Base-by-base conservation (phyloP, 2,329 filamentous ascomycete species). In the Samsoniella hepiali region DNA sequence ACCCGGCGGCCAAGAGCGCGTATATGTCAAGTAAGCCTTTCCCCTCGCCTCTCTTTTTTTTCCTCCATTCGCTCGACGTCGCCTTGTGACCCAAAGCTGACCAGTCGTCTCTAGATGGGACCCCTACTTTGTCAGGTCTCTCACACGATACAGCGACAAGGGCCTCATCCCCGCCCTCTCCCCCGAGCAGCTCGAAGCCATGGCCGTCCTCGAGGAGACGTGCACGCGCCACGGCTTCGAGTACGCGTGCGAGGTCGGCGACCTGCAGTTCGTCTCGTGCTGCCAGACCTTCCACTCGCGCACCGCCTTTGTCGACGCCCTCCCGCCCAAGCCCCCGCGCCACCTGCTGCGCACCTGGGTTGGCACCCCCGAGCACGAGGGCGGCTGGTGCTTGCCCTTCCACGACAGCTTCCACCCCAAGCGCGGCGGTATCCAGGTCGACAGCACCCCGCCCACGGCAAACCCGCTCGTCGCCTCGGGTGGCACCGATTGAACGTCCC, bases 311-410 rank as follows among this genome's bases (percentile, higher is more conserved):
- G 42, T 59, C 79, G 79, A 82, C 67, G 77, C 84, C 74, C 83
- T 84, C 17, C 86, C 89, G 36, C 88, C 89, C 49, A 81, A 81
- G 29, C 90, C 91, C 1, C 79, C 91, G 42, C 82, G 93, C 53
- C 92, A 96, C 72, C 77, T 96, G 32, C 89, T 96, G 81, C 82
- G 93, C 53, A 77, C 96, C 68, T 97, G 93, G 93, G 78, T 97
- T 62, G 88, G 90, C 11, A 92, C 90, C 2, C 91, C 92, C 0
- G 89, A 94, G 77, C 81, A 76, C 29, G 92, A 96, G 75, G 93
- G 91, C 3, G 93, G 93, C 0, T 96, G 92, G 92, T 87, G 84
- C 58, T 75, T 96, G 75, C 92, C 92, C 1, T 94, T 93, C 77
- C 88, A 86, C 69, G 93, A 96, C 75, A 89, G 85, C 63, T 79